These are phyloP conservation scores for Lizanozyma gosingica DNA, from an alignment of 1,139 yeast genomes.

Conservation along the genomic window DNA sequence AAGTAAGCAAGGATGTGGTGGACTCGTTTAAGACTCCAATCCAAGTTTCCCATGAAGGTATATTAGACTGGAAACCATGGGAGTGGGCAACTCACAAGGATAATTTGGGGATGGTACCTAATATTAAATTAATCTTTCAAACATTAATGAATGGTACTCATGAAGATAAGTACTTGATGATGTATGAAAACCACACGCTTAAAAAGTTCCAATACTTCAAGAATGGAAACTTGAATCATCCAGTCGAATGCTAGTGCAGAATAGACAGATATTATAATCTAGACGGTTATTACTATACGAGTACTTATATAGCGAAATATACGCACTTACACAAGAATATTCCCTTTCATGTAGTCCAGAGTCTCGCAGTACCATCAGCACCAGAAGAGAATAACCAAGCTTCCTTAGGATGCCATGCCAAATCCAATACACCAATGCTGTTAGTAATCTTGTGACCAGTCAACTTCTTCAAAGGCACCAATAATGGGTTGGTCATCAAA, in stretches of 20 bases:
- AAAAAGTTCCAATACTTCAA: neutral
- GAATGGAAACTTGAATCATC: neutral
- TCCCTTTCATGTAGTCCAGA: conserved; percentile 83
- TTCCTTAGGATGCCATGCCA: conserved; percentile 95
- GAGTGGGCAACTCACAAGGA: conserved; percentile 30
- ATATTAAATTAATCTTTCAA: conserved; percentile 20
- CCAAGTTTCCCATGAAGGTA: conserved; percentile 29
- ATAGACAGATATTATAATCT: too few relatives aligned
- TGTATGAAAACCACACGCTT: neutral
- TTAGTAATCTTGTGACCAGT: conserved; percentile 81
- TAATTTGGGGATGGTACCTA: conserved; percentile 36
- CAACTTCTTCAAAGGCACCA: conserved; percentile 92
- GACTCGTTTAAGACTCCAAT: conserved; percentile 17
- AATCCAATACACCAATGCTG: conserved; percentile 82
- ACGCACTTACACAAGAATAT: too few relatives aligned
- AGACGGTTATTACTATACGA: neutral
- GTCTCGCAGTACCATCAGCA: conserved; percentile 91
- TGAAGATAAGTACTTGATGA: neutral
- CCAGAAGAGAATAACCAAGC: conserved; percentile 99
- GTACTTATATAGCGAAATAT: too few relatives aligned
- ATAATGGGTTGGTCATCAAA: conserved; percentile 86
- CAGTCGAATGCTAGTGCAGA: neutral
- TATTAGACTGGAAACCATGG: conserved; percentile 33
- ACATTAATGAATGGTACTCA: neutral
- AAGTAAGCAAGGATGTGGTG: conserved; percentile 17